Base-by-base conservation (phyloP, 331 rosid genomes). In the Pyracantha coccinea region DNA sequence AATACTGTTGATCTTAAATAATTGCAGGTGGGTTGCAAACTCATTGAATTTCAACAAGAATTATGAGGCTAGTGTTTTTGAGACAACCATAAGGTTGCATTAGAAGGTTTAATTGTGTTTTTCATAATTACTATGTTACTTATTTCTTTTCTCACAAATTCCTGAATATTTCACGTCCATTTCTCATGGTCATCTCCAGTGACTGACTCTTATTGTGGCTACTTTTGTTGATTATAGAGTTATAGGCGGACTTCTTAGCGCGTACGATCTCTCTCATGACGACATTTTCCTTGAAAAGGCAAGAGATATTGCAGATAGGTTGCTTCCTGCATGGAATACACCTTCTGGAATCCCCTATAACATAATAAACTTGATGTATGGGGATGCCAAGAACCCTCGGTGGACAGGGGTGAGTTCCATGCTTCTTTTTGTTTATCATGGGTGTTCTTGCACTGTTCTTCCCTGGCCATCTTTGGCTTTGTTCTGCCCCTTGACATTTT, bases 1-100 rank as follows among this genome's bases (percentile, higher is more conserved):
- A 31, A 44, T 71, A 4, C 24, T 58, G 25, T 23, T 58, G 12
- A 58, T 58, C 33, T 15, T 72, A 38, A 15, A n/a, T 72, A 38
- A 35, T 72, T 58, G 75, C 93, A 95, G 99, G 78, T 95, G 99
- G 99, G 87, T 95, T 31, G 92, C 85, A 31, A 86, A 76, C 78
- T 76, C 88, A 9, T 84, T 95, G 93, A 90, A 95, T 89, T 95
- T 92, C 85, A 82, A 92, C 86, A 95, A 92, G 97, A 88, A 95
- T 60, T 89, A 92, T 19, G 97, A 92, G 52, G 97, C 97, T 71
- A 95, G 99, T 66, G 97, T 95, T 78, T 94, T 95, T 84, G 97
- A 95, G 93, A 95, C 99, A 88, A 95, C 97, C 86, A 92, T 95
- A 89, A 95, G 97, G 97, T 90, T 89, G 90, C 89, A 68, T 85